Evolutionary conservation across 2,329 filamentous ascomycete genomes (phyloP), one percentile per base, ranked within the genome.

Genomic region (Paramyrothecium roridum): DNA sequence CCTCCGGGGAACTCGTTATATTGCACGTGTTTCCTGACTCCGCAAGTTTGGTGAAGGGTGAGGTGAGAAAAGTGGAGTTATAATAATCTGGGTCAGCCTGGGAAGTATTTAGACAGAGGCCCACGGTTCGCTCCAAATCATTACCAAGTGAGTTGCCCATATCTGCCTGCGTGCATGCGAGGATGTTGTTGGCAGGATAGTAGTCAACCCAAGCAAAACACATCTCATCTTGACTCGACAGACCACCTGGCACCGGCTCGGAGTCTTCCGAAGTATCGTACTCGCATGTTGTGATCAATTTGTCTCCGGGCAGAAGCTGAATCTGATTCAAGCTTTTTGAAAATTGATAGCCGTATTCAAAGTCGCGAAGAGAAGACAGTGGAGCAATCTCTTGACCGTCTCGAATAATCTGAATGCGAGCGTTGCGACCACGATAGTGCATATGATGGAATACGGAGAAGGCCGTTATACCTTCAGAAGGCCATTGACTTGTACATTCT

Each of bases 131-230:
- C 22, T 53, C 48, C 37, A 43, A 16, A 8, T 6, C 13, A 19
- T 13, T 43, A 4, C n/a, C n/a, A 43, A 13, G 37, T 43, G 37
- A 43, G 16, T 43, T 43, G 52, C 52, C 52, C 12, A n/a, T 22
- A 21, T 53, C 26, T 22, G 8, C 21, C 13, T 53, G 45, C 23
- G 52, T 48, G 45, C 52, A 53, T 12, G 46, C 20, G 23, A 53
- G 43, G 52, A 53, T 48, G 26, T 3, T 48, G 23, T 48, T 53
- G 22, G 45, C 43, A 7, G 52, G 52, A 23, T 53, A 53, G 52
- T 53, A 53, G 52, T 53, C 52, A 48, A 53, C 52, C 52, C 52
- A 53, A 17, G 52, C 43, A 53, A 53, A 53, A 19, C 52, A 53
- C 52, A 53, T 53, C 21, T 53, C 52, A 7, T 53, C 43, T 48